A percentile compares a stretch with the other conserved stretches of the same genome.
Evolutionary conservation across 2,329 filamentous ascomycete genomes (phyloP).

Genomic region (Blumeria hordei): DNA sequence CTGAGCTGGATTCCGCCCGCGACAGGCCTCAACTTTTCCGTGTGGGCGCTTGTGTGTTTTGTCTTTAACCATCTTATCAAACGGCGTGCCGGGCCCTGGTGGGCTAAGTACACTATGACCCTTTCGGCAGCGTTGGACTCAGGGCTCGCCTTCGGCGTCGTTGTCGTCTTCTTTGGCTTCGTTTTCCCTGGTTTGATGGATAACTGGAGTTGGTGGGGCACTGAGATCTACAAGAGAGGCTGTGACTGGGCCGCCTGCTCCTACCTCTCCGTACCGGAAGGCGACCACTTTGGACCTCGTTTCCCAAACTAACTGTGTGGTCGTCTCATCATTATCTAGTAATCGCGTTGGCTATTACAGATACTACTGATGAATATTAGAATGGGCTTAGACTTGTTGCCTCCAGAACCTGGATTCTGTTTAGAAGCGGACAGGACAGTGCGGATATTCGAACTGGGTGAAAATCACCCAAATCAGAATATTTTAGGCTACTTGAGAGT

Average conservation of each 20-base stretch:
- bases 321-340: not conserved
- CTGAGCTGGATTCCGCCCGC: conserved; percentile 74
- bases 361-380: too few species aligned
- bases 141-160: conserved; percentile 57
- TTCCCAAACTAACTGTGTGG: too few species aligned
- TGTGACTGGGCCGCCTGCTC: conserved; percentile 69
- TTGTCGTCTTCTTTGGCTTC: conserved; percentile 67
- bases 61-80: conserved; percentile 60
- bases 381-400: too few species aligned
- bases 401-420: too few species aligned
- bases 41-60: conserved; percentile 70
- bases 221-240: conserved; percentile 60
- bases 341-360: too few species aligned
- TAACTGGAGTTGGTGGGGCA: conserved; percentile 68
- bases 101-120: conserved; percentile 82
- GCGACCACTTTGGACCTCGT: conserved; percentile 32
- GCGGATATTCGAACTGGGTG: too few species aligned
- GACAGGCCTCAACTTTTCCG: conserved; percentile 65
- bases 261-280: conserved; percentile 37
- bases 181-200: conserved; percentile 58
- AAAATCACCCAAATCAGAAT: too few species aligned
- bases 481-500: too few species aligned
- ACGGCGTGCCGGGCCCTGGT: conserved; percentile 48
- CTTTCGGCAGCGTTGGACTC: conserved; percentile 64
- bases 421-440: too few species aligned